These are phyloP conservation scores for Tephrocybe sp. DNA, from an alignment of 768 basidiomycete species.

Conservation along the genomic window DNA sequence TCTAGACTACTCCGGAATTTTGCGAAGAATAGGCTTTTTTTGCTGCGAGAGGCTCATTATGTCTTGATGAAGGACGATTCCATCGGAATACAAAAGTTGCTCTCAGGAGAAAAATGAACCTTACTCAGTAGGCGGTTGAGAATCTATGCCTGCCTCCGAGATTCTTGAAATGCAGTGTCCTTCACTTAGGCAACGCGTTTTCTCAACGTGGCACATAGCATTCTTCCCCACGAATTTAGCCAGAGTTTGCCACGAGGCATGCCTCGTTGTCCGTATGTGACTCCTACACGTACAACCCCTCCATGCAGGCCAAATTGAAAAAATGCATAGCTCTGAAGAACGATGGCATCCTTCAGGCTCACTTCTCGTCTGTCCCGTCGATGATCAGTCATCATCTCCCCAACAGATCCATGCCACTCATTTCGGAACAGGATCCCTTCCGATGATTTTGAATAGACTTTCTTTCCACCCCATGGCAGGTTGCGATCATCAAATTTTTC, in stretches of 20 bases:
- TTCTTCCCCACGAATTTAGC: not conserved
- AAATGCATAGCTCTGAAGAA: constrained; percentile 9
- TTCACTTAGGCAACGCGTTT: not conserved
- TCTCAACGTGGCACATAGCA: constrained; percentile 7
- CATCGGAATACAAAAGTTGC: too few species aligned
- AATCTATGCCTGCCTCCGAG: too few species aligned
- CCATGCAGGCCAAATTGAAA: not conserved
- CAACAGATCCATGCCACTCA: not conserved
- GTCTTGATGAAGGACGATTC: too few species aligned
- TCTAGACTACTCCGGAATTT: too few species aligned
- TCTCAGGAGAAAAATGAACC: too few species aligned
- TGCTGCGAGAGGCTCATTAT: too few species aligned
- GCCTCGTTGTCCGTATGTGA: constrained; percentile 14
- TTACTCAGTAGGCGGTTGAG: too few species aligned
- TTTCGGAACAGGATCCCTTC: constrained; percentile 4
- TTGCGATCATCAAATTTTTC: too few species aligned
- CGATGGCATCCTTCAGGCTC: not conserved
- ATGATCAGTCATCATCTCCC: not conserved
- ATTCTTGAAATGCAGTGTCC: too few species aligned
- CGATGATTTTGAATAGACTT: not conserved
- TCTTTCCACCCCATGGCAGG: not conserved
- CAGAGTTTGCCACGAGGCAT: constrained; percentile 8
- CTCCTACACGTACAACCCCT: not conserved
- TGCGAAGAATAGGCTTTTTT: too few species aligned
- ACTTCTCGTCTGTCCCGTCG: not conserved